Evolutionary conservation across 257 asterid genomes (phyloP).

Genomic region (Solanum sitiens): DNA sequence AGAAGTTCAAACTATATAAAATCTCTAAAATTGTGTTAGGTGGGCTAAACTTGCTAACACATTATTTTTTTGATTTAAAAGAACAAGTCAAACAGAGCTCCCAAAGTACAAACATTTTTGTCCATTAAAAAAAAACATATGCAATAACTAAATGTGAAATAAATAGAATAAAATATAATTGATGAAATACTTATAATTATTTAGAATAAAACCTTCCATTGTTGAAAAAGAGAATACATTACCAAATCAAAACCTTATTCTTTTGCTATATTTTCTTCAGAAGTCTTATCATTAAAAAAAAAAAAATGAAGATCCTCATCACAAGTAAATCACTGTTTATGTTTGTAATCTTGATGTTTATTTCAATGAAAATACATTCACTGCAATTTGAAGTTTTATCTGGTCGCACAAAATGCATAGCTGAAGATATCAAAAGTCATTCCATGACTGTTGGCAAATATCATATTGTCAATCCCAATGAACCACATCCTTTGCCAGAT

Average conservation of each 20-base stretch:
- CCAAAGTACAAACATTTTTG: neutral
- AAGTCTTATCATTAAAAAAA: neutral
- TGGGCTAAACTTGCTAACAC: neutral
- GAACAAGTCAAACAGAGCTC: neutral
- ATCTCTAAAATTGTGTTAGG: neutral
- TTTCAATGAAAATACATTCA: slow-evolving; percentile 23
- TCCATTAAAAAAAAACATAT: neutral
- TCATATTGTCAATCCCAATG: slow-evolving; percentile 58
- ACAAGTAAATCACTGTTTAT: neutral
- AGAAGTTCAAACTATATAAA: neutral
- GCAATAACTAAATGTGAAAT: neutral
- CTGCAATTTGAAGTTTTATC: slow-evolving; percentile 78
- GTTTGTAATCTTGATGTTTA: neutral
- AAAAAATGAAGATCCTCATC: neutral
- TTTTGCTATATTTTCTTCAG: neutral
- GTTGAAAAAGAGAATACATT: neutral
- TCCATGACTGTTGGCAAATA: slow-evolving; percentile 95
- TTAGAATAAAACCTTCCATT: neutral
- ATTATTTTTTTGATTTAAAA: too few relatives aligned
- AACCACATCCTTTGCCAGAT: slow-evolving; percentile 65
- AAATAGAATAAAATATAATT: too few relatives aligned
- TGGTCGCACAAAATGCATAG: slow-evolving; percentile 80
- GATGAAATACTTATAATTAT: too few relatives aligned
- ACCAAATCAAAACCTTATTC: neutral
- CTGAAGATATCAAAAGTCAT: slow-evolving; percentile 77